These are phyloP conservation scores for Fraxinus angustifolia DNA, from an alignment of 305 asterid species.

Conservation along the genomic window DNA sequence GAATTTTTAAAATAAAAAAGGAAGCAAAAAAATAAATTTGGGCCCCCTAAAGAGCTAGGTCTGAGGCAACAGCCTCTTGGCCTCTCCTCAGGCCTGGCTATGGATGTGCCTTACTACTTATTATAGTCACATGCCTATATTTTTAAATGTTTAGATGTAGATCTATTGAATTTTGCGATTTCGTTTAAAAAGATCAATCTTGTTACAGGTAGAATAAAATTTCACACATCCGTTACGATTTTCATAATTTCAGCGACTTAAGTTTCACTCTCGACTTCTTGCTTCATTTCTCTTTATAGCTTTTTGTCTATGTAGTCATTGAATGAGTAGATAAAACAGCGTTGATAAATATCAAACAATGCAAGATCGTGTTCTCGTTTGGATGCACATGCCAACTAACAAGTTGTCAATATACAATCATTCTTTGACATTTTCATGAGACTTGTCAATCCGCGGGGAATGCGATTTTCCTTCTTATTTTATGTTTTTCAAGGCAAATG, in stretches of 20 bases:
- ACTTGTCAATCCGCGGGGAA: not conserved
- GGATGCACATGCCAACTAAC: conserved; percentile 33
- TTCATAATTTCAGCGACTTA: not conserved
- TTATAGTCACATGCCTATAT: not conserved
- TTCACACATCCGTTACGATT: not conserved
- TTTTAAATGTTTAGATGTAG: not conserved
- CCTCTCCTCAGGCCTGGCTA: too few relatives aligned
- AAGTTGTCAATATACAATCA: conserved; percentile 21
- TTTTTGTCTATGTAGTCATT: not conserved
- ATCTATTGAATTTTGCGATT: not conserved
- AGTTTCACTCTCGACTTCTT: not conserved
- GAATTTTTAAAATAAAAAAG: too few relatives aligned
- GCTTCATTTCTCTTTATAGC: not conserved
- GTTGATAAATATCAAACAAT: not conserved
- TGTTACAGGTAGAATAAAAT: not conserved
- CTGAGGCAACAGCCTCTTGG: too few relatives aligned
- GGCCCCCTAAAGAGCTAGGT: too few relatives aligned
- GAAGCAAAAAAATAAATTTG: too few relatives aligned
- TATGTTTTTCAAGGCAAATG: not conserved
- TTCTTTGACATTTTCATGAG: conserved; percentile 23
- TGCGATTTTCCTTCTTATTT: not conserved
- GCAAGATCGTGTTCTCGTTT: conserved; percentile 20
- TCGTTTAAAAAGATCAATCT: not conserved
- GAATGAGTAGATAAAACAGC: not conserved
- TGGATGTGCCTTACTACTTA: too few relatives aligned